phyloP scores from a whole-genome alignment of 2,329 filamentous ascomycete genomes.

The Tolypocladium guangdongense region DNA sequence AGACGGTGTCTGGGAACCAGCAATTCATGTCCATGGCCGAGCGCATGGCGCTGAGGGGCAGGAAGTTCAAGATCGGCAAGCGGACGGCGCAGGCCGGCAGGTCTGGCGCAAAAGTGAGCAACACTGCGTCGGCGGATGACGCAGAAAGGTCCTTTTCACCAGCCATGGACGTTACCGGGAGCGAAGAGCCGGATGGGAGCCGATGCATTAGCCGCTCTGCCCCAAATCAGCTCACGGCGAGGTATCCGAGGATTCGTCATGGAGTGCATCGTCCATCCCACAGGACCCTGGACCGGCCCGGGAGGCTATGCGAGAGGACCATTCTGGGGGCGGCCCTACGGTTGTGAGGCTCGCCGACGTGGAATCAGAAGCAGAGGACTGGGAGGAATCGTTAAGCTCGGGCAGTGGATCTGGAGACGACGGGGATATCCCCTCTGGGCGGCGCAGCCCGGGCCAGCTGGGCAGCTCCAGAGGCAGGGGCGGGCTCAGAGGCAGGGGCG shows the following conservation, averaged over 20 bases:
- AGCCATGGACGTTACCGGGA: neutral
- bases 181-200: neutral
- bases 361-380: neutral
- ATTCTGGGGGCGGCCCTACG: slow-evolving; percentile 1
- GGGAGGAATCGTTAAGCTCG: neutral
- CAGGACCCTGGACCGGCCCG: neutral
- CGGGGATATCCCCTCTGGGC: slow-evolving; percentile 10
- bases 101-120: neutral
- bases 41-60: slow-evolving; percentile 42
- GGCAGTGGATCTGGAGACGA: slow-evolving; percentile 6
- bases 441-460: neutral
- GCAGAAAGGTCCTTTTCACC: neutral
- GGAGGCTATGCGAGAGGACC: neutral
- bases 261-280: neutral
- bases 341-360: slow-evolving; percentile 7
- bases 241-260: neutral
- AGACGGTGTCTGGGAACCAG: slow-evolving; percentile 9
- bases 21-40: slow-evolving; percentile 45
- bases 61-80: slow-evolving; percentile 39
- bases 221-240: neutral
- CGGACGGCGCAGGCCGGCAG: slow-evolving; percentile 13
- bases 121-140: neutral
- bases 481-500: slow-evolving; percentile 9
- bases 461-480: slow-evolving; percentile 3
- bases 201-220: neutral